Evolutionary conservation across 495 filamentous ascomycete species (phyloP).

Genomic region (Clavariopsis aquatica): DNA sequence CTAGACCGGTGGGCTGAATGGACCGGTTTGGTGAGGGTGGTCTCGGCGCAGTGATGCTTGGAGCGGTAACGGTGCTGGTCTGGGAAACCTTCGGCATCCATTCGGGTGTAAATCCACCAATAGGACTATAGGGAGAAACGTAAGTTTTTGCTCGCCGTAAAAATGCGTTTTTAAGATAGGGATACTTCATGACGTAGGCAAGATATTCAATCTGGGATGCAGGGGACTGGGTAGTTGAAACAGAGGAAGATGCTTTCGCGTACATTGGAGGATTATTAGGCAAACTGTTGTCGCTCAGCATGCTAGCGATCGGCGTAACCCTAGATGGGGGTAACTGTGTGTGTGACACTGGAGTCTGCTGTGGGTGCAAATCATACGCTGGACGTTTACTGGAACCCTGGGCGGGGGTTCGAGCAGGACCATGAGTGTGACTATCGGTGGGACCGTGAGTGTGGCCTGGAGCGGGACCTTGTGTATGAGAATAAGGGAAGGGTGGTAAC

Average conservation of each 20-base stretch:
- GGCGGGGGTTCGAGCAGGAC: conserved; percentile 6
- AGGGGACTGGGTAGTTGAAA: conserved; percentile 28
- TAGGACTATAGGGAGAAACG: conserved; percentile 41
- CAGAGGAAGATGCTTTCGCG: conserved; percentile 29
- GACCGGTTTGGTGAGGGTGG: conserved; percentile 5
- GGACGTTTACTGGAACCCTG: conserved; percentile 12
- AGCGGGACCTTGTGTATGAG: conserved; percentile 8
- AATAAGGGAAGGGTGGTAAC: conserved; percentile 20
- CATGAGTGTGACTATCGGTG: conserved; percentile 9
- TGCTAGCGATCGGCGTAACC: conserved; percentile 29
- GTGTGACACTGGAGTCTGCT: conserved; percentile 25
- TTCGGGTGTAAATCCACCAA: conserved; percentile 40
- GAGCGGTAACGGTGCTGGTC: background rate
- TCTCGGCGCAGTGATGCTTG: background rate
- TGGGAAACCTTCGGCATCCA: conserved; percentile 35
- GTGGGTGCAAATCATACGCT: conserved; percentile 17
- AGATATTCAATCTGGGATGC: conserved; percentile 39
- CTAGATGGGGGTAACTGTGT: conserved; percentile 13
- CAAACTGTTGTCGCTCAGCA: conserved; percentile 28
- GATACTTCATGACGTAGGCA: conserved; percentile 43
- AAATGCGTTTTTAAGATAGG: conserved; percentile 45
- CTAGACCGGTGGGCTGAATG: background rate
- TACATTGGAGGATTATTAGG: conserved; percentile 36
- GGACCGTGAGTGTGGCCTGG: background rate
- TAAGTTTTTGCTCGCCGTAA: conserved; percentile 42